Percentiles rank a stretch among this genome's conserved stretches.
These are phyloP conservation scores for Maudiozyma turicensis DNA, from an alignment of 805 yeast species.

Conservation along the genomic window DNA sequence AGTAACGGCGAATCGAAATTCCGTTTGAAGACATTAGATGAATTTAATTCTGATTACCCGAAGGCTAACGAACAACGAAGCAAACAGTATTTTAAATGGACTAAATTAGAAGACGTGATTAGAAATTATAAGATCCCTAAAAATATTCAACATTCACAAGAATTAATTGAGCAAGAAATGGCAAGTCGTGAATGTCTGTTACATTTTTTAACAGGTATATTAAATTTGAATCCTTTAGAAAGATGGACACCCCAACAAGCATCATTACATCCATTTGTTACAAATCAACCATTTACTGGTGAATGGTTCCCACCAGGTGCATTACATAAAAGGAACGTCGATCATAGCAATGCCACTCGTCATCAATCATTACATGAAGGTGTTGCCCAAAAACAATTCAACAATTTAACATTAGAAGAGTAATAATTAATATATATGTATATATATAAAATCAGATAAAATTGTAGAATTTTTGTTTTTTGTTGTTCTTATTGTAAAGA, in stretches of 20 bases:
- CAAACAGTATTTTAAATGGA: slow-evolving; percentile 67
- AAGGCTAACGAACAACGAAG: slow-evolving; percentile 57
- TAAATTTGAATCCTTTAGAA: slow-evolving; percentile 83
- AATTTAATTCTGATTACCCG: slow-evolving; percentile 32
- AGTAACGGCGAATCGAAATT: slow-evolving; percentile 8
- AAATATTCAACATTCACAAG: slow-evolving; percentile 33
- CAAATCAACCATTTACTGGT: slow-evolving; percentile 45
- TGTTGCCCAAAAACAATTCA: background rate
- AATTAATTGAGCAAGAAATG: slow-evolving; percentile 56
- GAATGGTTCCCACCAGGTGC: slow-evolving; percentile 45
- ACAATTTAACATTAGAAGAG: slow-evolving; percentile 2
- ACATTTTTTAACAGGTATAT: slow-evolving; percentile 69
- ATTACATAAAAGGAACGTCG: slow-evolving; percentile 1
- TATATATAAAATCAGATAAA: background rate
- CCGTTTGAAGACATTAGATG: slow-evolving; percentile 39
- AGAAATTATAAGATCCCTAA: slow-evolving; percentile 63
- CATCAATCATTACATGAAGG: slow-evolving; percentile 3
- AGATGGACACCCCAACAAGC: slow-evolving; percentile 98
- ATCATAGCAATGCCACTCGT: background rate
- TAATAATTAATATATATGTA: background rate
- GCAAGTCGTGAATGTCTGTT: slow-evolving; percentile 59
- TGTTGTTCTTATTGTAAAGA: background rate
- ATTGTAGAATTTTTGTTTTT: background rate
- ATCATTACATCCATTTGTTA: slow-evolving; percentile 78
- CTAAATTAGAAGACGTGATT: slow-evolving; percentile 60